phyloP scores from a whole-genome alignment of 2,329 filamentous ascomycete species.

The Botrytis deweyae region DNA sequence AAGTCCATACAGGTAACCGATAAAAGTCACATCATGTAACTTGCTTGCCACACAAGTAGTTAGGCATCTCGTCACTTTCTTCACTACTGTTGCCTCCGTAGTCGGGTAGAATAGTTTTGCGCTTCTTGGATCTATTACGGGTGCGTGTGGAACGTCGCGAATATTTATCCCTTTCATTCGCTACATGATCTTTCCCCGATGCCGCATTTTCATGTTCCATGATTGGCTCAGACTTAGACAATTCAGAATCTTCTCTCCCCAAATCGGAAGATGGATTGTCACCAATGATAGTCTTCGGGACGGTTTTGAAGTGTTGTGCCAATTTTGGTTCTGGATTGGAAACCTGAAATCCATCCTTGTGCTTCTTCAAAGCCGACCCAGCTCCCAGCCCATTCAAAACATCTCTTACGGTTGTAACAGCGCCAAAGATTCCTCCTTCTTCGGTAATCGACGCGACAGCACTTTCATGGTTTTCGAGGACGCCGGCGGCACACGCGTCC shows the following conservation, averaged over 20 bases:
- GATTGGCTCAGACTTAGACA: not conserved
- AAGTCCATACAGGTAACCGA: not conserved
- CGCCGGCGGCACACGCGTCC: slow-evolving; percentile 38
- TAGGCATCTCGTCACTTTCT: not conserved
- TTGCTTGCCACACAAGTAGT: not conserved
- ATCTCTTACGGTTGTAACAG: slow-evolving; percentile 30
- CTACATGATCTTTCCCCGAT: not conserved
- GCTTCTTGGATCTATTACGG: not conserved
- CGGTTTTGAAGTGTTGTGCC: not conserved
- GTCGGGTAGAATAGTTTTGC: not conserved
- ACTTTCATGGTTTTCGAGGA: slow-evolving; percentile 33
- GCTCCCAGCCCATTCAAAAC: not conserved
- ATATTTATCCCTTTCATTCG: not conserved
- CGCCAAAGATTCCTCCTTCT: slow-evolving; percentile 42
- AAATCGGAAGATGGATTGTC: not conserved
- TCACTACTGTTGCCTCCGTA: not conserved
- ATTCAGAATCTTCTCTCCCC: not conserved
- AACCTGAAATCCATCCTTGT: not conserved
- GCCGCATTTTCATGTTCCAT: not conserved
- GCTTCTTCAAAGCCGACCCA: not conserved
- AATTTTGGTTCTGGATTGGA: not conserved
- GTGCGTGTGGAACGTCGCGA: not conserved
- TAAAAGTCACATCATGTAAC: not conserved
- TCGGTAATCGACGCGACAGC: slow-evolving; percentile 38
- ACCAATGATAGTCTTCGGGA: no score